Conservation (phyloP, 805 yeast species). For the Alloascoidea hylecoeti region DNA sequence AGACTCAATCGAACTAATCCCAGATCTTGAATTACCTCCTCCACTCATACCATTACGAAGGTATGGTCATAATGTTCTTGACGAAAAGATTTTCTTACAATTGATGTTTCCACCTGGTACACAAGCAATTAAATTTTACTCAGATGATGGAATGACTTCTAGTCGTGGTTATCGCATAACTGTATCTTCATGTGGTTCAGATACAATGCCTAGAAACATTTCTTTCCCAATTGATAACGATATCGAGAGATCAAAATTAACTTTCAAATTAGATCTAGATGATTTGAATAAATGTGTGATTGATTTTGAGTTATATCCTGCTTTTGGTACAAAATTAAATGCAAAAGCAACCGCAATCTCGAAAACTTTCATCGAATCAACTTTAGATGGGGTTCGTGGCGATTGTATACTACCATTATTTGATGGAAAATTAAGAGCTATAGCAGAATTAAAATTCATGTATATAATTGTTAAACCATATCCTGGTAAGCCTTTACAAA, state of each 20-base stretch:
- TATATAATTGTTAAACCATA: constrained; percentile 86
- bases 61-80: constrained; percentile 92
- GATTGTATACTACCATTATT: constrained; percentile 52
- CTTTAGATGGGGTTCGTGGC: constrained; percentile 7
- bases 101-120: constrained; percentile 41
- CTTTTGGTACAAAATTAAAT: constrained; percentile 83
- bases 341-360: constrained; percentile 81
- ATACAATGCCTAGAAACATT: constrained; percentile 79
- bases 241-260: constrained; percentile 47
- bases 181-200: constrained; percentile 55
- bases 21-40: constrained; percentile 87
- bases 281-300: constrained; percentile 58
- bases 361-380: constrained; percentile 25
- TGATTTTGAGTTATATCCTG: constrained; percentile 86
- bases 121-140: constrained; percentile 26
- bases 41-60: constrained; percentile 89
- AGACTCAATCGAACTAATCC: constrained; percentile 54
- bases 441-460: constrained; percentile 68
- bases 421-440: constrained; percentile 65
- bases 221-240: constrained; percentile 68
- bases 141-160: constrained; percentile 22
- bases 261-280: constrained; percentile 82
- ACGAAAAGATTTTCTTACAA: constrained; percentile 76
- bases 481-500: constrained; percentile 69
- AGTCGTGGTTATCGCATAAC: constrained; percentile 72